phyloP scores from a whole-genome alignment of 2,329 filamentous ascomycete species.

The Aphanocladium album region DNA sequence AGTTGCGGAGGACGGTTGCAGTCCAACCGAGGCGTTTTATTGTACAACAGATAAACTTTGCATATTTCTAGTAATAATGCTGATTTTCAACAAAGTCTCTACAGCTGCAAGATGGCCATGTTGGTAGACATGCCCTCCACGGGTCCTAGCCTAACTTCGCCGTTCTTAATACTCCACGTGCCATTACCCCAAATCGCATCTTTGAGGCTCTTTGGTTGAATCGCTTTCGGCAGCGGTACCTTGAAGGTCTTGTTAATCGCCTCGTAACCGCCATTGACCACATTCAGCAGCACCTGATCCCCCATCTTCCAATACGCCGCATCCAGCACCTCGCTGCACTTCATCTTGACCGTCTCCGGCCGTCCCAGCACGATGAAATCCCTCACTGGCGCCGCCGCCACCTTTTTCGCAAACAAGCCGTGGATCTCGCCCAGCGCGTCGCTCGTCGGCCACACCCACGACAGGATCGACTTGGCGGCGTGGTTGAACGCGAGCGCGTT shows the following conservation, averaged over 20 bases:
- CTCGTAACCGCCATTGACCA: constrained; percentile 21
- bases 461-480: constrained; percentile 38
- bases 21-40: not conserved
- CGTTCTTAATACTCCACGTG: constrained; percentile 15
- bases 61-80: not conserved
- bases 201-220: constrained; percentile 12
- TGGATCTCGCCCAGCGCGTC: constrained; percentile 32
- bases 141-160: constrained; percentile 9
- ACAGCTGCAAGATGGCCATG: constrained; percentile 17
- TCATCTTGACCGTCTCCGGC: constrained; percentile 14
- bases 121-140: constrained; percentile 22
- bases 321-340: constrained; percentile 15
- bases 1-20: not conserved
- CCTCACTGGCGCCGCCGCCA: constrained; percentile 31
- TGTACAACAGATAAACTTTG: not conserved
- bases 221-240: constrained; percentile 15
- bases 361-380: constrained; percentile 34
- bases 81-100: not conserved
- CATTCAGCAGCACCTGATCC: constrained; percentile 18
- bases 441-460: constrained; percentile 42
- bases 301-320: constrained; percentile 20
- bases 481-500: constrained; percentile 40
- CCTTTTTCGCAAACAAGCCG: constrained; percentile 33
- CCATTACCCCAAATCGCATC: constrained; percentile 19
- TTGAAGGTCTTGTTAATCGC: constrained; percentile 13